Conservation (phyloP, 257 asterid genomes). For the Solanum pimpinellifolium region DNA sequence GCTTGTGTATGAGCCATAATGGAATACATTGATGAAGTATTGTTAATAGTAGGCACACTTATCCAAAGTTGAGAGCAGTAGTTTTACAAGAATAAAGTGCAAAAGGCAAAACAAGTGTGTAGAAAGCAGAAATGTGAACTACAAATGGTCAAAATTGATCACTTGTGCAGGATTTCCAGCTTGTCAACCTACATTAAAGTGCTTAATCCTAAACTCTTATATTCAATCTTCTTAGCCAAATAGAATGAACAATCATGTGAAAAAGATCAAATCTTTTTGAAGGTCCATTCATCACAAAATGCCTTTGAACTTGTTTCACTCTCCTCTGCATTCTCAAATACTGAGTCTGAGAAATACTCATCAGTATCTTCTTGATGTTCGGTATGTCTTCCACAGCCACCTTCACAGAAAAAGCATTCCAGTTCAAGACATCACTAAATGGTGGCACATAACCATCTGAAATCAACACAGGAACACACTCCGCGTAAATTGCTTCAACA, state of each 20-base stretch:
- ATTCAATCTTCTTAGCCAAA: constrained; percentile 69
- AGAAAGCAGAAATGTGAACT: neutral
- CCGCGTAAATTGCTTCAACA: constrained; percentile 35
- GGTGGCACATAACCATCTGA: constrained; percentile 28
- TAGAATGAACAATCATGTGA: constrained; percentile 65
- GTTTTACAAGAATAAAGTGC: neutral
- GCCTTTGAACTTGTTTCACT: constrained; percentile 29
- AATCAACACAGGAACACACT: constrained; percentile 31
- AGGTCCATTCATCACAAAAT: constrained; percentile 54
- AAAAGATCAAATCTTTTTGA: constrained; percentile 61
- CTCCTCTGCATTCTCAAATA: constrained; percentile 6
- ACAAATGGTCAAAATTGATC: neutral
- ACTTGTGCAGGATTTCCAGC: neutral
- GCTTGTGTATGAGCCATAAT: neutral
- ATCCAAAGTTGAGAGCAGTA: neutral
- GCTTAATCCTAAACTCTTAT: constrained; percentile 15
- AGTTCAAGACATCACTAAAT: neutral
- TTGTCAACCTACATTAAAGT: neutral
- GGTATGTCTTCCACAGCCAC: constrained; percentile 1
- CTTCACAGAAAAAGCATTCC: neutral
- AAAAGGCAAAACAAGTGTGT: neutral
- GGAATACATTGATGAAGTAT: neutral
- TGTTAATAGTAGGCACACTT: neutral
- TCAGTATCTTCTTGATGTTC: constrained; percentile 6
- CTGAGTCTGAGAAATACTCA: neutral